A percentile compares a stretch with the other conserved stretches of the same genome.
These are phyloP conservation scores for Solanum phureja DNA, from an alignment of 257 asterid species.

Conservation along the genomic window DNA sequence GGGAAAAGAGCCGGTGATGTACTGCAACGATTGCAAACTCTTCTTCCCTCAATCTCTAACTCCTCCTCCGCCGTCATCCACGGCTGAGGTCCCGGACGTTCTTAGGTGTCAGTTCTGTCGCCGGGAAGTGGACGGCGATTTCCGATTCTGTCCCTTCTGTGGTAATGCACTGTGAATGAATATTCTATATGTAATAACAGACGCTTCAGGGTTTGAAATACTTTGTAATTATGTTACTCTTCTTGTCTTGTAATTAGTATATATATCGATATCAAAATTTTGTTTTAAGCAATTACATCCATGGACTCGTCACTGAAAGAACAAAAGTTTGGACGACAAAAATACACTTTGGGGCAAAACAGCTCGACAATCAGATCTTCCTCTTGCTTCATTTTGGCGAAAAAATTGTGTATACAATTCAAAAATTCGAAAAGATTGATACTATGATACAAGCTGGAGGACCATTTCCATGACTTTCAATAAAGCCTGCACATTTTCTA, in stretches of 20 bases:
- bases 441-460: slow-evolving; percentile 8
- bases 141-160: slow-evolving; percentile 68
- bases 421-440: not conserved
- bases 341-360: not conserved
- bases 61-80: slow-evolving; percentile 9
- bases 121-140: slow-evolving; percentile 40
- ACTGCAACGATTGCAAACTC: slow-evolving; percentile 50
- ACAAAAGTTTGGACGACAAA: not conserved
- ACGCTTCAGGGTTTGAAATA: not conserved
- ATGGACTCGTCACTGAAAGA: not conserved
- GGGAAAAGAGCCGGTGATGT: slow-evolving; percentile 55
- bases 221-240: not conserved
- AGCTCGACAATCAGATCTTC: not conserved
- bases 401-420: not conserved
- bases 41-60: slow-evolving; percentile 46
- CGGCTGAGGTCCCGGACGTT: slow-evolving; percentile 4
- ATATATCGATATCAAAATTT: not conserved
- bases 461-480: not conserved
- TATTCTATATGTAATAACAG: not conserved
- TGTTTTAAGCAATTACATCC: not conserved
- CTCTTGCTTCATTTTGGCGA: not conserved
- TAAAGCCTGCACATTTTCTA: not conserved
- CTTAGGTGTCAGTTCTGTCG: slow-evolving; percentile 39
- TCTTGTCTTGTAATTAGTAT: not conserved
- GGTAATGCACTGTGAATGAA: slow-evolving; percentile 36